Evolutionary conservation across 805 yeast genomes (phyloP).

Genomic region (Lipomyces japonicus): DNA sequence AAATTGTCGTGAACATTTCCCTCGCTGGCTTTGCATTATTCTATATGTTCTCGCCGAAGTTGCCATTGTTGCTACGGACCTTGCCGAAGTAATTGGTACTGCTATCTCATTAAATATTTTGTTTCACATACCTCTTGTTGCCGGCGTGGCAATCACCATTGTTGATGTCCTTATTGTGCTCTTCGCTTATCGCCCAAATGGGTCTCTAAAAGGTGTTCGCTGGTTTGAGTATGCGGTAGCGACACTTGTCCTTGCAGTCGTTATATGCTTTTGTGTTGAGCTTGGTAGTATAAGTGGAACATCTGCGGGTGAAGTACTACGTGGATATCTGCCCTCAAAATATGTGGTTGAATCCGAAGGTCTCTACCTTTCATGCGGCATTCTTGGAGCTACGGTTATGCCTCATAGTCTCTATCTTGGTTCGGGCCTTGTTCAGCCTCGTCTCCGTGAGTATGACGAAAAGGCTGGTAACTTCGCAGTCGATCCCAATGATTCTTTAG

Average conservation of each 20-base stretch:
- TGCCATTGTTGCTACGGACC: conserved; percentile 91
- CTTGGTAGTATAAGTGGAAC: conserved; percentile 58
- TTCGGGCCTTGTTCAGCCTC: conserved; percentile 81
- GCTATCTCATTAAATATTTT: conserved; percentile 88
- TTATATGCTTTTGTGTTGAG: conserved; percentile 78
- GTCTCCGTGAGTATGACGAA: conserved; percentile 74
- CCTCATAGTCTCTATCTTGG: conserved; percentile 89
- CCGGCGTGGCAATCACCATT: conserved; percentile 81
- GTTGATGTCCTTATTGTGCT: conserved; percentile 81
- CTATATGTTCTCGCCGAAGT: conserved; percentile 78
- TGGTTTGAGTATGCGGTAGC: conserved; percentile 81
- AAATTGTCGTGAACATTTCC: conserved; percentile 73
- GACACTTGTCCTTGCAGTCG: conserved; percentile 71
- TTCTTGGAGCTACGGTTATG: conserved; percentile 92
- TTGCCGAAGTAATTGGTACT: conserved; percentile 97
- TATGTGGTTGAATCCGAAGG: conserved; percentile 59
- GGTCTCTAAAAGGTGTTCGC: conserved; percentile 72
- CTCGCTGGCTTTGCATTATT: conserved; percentile 46
- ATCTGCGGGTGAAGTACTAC: conserved; percentile 54
- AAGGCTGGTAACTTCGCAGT: conserved; percentile 56
- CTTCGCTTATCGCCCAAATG: conserved; percentile 82
- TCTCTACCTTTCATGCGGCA: conserved; percentile 73
- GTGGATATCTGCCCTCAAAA: conserved; percentile 60
- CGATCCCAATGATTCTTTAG: conserved; percentile 33
- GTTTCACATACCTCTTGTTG: conserved; percentile 70